phyloP scores from a whole-genome alignment of 345 rosid species.

The Eucalyptus paniculata region DNA sequence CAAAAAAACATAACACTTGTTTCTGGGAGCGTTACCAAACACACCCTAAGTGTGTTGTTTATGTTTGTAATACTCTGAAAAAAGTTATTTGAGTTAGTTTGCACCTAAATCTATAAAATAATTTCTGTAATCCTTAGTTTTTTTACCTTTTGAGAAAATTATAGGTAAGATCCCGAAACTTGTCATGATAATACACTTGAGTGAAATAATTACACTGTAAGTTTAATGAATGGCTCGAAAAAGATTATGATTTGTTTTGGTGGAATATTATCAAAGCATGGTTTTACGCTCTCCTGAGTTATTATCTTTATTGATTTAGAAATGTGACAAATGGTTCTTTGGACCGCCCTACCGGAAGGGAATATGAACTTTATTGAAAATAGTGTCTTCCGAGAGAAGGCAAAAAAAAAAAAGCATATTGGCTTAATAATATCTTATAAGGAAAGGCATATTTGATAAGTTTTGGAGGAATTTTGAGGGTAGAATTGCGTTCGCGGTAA shows the following conservation, averaged over 20 bases:
- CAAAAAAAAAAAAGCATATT: not conserved
- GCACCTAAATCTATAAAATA: not conserved
- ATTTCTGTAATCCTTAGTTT: not conserved
- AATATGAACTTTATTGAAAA: not conserved
- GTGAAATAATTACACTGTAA: not conserved
- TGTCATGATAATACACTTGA: not conserved
- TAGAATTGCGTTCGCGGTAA: not conserved
- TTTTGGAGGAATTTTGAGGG: not conserved
- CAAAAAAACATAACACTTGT: too few species aligned
- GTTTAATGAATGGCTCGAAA: not conserved
- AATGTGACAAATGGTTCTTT: not conserved
- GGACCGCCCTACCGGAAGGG: not conserved
- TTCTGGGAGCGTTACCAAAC: too few species aligned
- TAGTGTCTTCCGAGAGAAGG: not conserved
- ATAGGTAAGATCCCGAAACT: not conserved
- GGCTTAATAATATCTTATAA: not conserved
- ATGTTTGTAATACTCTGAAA: not conserved
- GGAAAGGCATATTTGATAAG: not conserved
- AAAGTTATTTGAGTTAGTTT: not conserved
- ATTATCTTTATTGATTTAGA: not conserved
- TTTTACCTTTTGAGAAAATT: not conserved
- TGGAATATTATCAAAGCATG: not conserved
- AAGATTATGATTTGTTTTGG: not conserved
- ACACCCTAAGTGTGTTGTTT: not conserved
- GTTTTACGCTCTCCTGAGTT: not conserved